Conservation (phyloP, 2,329 filamentous ascomycete genomes). For the Colletotrichum tabaci region DNA sequence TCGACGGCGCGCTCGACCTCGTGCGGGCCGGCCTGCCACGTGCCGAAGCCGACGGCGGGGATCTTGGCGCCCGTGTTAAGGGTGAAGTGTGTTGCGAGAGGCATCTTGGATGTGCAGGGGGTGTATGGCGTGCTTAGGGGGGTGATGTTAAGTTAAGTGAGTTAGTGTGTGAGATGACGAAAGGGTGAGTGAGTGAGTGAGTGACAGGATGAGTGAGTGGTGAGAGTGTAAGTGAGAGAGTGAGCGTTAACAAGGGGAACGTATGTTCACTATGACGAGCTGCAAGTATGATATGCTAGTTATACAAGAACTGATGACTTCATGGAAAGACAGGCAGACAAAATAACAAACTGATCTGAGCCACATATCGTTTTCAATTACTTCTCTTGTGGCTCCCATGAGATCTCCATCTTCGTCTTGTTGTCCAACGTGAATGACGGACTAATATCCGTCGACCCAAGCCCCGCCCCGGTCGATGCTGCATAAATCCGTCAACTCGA, state of each 20-base stretch:
- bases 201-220: too few species aligned
- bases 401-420: conserved; percentile 5
- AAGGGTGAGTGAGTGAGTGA: too few species aligned
- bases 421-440: not conserved
- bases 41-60: conserved; percentile 45
- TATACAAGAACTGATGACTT: not conserved
- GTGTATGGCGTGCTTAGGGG: not conserved
- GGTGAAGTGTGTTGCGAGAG: conserved; percentile 42
- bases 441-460: conserved; percentile 21
- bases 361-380: conserved; percentile 1
- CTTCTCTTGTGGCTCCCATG: conserved; percentile 1
- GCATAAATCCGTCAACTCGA: conserved; percentile 8
- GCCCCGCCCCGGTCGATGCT: not conserved
- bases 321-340: not conserved
- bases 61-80: conserved; percentile 45
- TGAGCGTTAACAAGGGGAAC: not conserved
- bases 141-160: not conserved
- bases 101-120: conserved; percentile 28
- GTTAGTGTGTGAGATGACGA: too few species aligned
- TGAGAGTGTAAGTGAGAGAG: too few species aligned
- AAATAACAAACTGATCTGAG: conserved; percentile 6
- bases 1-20: conserved; percentile 65
- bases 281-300: conserved; percentile 12
- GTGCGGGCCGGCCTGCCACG: conserved; percentile 50
- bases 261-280: not conserved